Conservation (phyloP, 495 filamentous ascomycete genomes). For the Penicillium turbatum region DNA sequence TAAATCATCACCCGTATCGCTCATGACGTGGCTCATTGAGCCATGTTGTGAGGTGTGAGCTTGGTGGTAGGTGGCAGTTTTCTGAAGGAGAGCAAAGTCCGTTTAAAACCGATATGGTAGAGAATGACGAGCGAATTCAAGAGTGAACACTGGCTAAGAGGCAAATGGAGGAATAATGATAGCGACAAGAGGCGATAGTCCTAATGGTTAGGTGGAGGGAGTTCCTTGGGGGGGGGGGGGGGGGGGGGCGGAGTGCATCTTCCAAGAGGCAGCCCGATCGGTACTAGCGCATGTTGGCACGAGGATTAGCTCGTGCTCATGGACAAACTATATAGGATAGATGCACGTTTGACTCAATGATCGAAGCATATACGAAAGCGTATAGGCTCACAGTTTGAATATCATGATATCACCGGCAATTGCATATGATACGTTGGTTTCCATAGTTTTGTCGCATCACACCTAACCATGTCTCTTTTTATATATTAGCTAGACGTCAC, state of each 20-base stretch:
- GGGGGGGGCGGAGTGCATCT: conserved; percentile 3
- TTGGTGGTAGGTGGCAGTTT: conserved; percentile 7
- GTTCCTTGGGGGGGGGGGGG: no score
- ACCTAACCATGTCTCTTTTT: no score
- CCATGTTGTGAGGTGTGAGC: conserved; percentile 31
- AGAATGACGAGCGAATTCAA: neutral
- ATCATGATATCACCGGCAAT: no score
- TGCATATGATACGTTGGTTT: no score
- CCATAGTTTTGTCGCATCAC: no score
- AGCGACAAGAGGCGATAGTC: conserved; percentile 5
- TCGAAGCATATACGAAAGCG: neutral
- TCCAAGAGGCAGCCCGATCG: conserved; percentile 14
- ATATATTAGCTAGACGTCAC: no score
- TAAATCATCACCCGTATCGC: conserved; percentile 25
- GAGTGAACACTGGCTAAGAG: neutral
- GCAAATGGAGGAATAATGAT: conserved; percentile 4
- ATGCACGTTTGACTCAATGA: no score
- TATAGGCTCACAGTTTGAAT: no score
- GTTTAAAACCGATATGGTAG: conserved; percentile 6
- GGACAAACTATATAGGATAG: neutral
- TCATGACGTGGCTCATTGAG: conserved; percentile 32
- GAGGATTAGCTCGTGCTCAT: neutral
- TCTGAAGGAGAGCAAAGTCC: conserved; percentile 4
- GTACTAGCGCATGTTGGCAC: conserved; percentile 17
- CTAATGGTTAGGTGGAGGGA: conserved; percentile 10